A percentile compares a stretch with the other conserved stretches of the same genome.
These are phyloP conservation scores for Ajuga chamaepitys DNA, from an alignment of 257 asterid species.

Conservation along the genomic window DNA sequence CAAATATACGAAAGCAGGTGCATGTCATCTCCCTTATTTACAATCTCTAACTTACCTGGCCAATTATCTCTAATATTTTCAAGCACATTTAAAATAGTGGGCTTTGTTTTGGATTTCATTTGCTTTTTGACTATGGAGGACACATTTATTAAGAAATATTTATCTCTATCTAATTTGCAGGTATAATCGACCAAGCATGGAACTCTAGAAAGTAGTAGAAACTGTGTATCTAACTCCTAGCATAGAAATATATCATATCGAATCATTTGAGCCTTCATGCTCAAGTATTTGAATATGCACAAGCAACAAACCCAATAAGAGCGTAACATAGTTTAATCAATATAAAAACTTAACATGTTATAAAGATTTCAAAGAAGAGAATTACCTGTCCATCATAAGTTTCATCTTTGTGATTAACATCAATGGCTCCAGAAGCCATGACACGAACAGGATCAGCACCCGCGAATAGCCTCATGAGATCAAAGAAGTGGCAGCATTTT, in stretches of 20 bases:
- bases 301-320: neutral
- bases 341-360: neutral
- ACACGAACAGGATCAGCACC: slow-evolving; percentile 79
- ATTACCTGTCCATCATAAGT: slow-evolving; percentile 70
- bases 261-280: neutral
- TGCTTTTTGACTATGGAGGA: neutral
- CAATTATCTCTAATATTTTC: neutral
- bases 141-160: neutral
- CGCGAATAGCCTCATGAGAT: slow-evolving; percentile 83
- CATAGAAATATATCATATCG: too few species aligned
- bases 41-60: neutral
- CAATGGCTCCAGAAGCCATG: slow-evolving; percentile 94
- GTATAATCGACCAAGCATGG: neutral
- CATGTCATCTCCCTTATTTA: neutral
- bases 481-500: slow-evolving; percentile 98
- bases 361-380: slow-evolving; percentile 6
- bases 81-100: neutral
- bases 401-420: slow-evolving; percentile 89
- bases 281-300: neutral
- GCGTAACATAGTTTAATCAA: neutral
- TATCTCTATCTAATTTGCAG: neutral
- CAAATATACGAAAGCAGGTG: neutral
- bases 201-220: neutral
- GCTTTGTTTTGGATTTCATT: neutral
- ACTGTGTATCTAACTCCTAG: too few species aligned